These are phyloP conservation scores for Hyaloperonospora brassicae DNA, from an alignment of 352 stramenopile genomes.

Conservation along the genomic window DNA sequence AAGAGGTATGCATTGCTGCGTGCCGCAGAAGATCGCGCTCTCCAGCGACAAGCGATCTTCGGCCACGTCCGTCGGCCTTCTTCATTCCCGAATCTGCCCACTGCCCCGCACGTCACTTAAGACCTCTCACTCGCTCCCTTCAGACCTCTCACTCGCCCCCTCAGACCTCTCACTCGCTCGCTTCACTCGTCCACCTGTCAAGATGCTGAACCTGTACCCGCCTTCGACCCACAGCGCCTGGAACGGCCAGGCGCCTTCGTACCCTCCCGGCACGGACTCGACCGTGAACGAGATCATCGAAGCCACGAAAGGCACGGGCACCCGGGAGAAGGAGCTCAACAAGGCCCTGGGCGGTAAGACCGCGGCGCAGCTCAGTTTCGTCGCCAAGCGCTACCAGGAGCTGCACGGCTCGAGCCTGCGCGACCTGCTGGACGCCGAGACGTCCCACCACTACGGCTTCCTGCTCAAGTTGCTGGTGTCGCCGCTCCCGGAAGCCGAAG, in stretches of 20 bases:
- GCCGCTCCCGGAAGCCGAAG: constrained; percentile 61
- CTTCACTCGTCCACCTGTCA: no score
- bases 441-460: constrained; percentile 55
- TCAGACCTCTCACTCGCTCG: no score
- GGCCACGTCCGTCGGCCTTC: background rate
- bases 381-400: constrained; percentile 64
- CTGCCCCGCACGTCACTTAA: background rate
- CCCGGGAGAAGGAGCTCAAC: constrained; percentile 51
- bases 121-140: no score
- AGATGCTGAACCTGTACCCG: constrained; percentile 63
- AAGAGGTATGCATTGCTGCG: no score
- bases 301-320: constrained; percentile 61
- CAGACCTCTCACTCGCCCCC: no score
- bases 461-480: constrained; percentile 44
- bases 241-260: constrained; percentile 37
- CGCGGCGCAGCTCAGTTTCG: constrained; percentile 49
- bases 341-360: constrained; percentile 56
- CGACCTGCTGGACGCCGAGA: constrained; percentile 51
- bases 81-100: background rate
- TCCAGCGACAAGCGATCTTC: background rate
- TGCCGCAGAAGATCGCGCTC: background rate
- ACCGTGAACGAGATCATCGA: constrained; percentile 52
- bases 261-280: constrained; percentile 46
- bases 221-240: constrained; percentile 55
- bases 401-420: constrained; percentile 54